Base-by-base conservation (phyloP, 2,329 filamentous ascomycete species). In the Arthroderma uncinatum region DNA sequence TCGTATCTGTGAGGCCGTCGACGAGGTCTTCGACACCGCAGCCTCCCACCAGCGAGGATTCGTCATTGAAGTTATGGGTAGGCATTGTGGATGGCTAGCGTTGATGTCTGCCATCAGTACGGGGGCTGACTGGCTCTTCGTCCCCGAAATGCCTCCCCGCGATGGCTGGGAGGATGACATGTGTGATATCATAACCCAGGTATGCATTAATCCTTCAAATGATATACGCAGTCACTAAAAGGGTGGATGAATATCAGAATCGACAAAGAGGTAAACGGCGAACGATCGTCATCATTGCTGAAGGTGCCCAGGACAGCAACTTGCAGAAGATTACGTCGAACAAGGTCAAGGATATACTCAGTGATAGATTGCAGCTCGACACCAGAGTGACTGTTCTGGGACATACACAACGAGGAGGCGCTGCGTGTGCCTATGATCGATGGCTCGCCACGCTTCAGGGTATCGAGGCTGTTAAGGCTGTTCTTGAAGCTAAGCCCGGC, bases 51-150 rank as follows among this genome's bases (percentile, higher is more conserved):
- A 95, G 62, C 82, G 93, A 65, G 93, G 93, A 39, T 98, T 98
- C 72, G 91, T 98, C 58, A 87, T 98, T 61, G 93, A 96, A 72
- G 93, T 98, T 66, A 98, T 98, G 93, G 93, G 93, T 53, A 82
- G 93, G 59, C 92, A 98, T 74, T 98, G 93, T 71, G 93, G 93
- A 61, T 98, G 93, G 93, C 79, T 98, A 61, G 93, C 93, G 40
- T 80, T 98, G 60, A 96, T 97, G 86, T 87, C 92, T 12, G 92
- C 91, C 66, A 91, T 98, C 59, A 91, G 89, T 58, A 95, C 89
- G 0, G 93, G 92, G 53, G 91, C 93, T 14, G 93, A 98, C 72
- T 98, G 94, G 73, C 82, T 97, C 65, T 97, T 98, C 72, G 92
- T 96, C 62, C 93, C 93, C 0, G 93, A 98, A 74, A 90, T 91